A percentile compares a stretch with the other conserved stretches of the same genome.
Conservation (phyloP, 148 eudicot species). For the Spergularia bocconei region DNA sequence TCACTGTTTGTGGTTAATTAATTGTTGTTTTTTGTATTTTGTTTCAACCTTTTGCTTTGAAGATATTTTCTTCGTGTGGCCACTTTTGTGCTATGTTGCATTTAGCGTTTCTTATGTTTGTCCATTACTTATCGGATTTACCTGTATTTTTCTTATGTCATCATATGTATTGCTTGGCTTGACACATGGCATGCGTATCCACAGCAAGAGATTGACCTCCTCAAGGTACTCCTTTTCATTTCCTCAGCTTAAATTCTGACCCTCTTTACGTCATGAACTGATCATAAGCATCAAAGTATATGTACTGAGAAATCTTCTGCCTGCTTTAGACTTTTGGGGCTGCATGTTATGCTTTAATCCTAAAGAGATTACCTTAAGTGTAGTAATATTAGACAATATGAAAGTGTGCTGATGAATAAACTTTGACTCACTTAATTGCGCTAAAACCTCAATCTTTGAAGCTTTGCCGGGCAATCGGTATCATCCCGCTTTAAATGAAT, state of each 20-base stretch:
- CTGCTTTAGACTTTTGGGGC: background rate
- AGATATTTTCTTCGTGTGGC: background rate
- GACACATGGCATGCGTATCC: conserved; percentile 28
- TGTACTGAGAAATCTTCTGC: conserved; percentile 12
- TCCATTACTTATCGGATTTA: conserved; percentile 9
- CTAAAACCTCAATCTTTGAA: no score
- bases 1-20: background rate
- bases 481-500: no score
- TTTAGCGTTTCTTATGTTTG: background rate
- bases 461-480: no score
- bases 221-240: conserved; percentile 58
- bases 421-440: no score
- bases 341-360: background rate
- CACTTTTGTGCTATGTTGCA: background rate
- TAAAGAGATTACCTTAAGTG: background rate
- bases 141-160: conserved; percentile 27
- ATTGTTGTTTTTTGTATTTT: conserved; percentile 4
- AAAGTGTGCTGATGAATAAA: background rate
- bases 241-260: background rate
- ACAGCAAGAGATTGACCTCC: conserved; percentile 99
- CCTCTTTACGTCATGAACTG: background rate
- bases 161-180: conserved; percentile 18
- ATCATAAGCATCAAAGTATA: background rate
- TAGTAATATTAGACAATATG: conserved; percentile 1
- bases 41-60: background rate